Evolutionary conservation across 129 eudicot species (phyloP), one percentile per base, ranked within the genome.

Genomic region (Lactuca sativa): DNA sequence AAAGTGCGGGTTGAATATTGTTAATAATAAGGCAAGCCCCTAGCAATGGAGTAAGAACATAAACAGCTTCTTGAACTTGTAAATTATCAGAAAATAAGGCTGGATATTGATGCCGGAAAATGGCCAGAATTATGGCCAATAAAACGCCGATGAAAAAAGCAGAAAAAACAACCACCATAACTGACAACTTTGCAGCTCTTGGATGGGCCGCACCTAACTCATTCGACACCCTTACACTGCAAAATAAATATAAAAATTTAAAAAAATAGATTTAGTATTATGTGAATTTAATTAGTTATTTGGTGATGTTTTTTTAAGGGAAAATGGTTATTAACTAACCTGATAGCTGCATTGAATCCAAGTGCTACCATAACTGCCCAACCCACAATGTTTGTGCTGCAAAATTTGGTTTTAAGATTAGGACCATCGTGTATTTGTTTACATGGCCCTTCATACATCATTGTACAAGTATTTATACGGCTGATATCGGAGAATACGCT

Each of bases 131-230:
- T 9, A 69, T 40, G 40, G 80, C 76, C 52, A 83, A 4, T 2
- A 44, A 5, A 14, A 73, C 33, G 0, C 85, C 81, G 1, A 80
- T 36, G 1, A 80, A 5, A 57, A 83, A 58, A 12, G 88, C 38
- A 51, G 65, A 62, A 33, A 73, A 1, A 7, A 65, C 51, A 18
- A 80, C 85, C 13, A 80, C 88, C 40, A 72, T 55, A 0, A 83
- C 78, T 0, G 88, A 80, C 62, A 83, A 80, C 48, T 77, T 83
- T 4, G 85, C 88, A 1, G 82, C 66, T 80, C 82, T 80, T 11
- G 88, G 88, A 44, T 76, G 88, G 3, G 80, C 82, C 5, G 88
- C 84, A 7, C 88, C 88, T 15, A 83, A 40, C 64, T 83, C 84
- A 65, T 83, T 83, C 11, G 88, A 80, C 6, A 83, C 80, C 59